phyloP scores from a whole-genome alignment of 2,329 filamentous ascomycete genomes.

The Trichocomaceae sp. region DNA sequence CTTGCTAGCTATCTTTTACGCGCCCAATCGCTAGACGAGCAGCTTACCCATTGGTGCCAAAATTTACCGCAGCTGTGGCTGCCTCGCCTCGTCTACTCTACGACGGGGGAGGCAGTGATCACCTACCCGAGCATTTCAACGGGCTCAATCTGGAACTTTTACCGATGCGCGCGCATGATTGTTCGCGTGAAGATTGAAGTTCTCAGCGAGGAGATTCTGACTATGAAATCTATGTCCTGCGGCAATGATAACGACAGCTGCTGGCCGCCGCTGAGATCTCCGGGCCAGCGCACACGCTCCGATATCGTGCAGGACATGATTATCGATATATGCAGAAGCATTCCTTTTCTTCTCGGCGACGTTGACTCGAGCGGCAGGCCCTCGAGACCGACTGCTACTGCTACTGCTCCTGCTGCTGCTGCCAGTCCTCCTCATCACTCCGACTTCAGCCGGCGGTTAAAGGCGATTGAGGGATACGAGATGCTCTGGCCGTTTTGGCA shows the following conservation, averaged over 20 bases:
- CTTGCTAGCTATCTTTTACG: constrained; percentile 22
- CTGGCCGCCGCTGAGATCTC: neutral
- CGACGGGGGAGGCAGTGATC: constrained; percentile 24
- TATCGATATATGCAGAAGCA: constrained; percentile 28
- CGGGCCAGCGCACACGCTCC: constrained; percentile 11
- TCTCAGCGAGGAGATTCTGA: constrained; percentile 14
- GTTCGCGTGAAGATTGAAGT: constrained; percentile 26
- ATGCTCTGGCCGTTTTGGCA: constrained; percentile 37
- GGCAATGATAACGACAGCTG: neutral
- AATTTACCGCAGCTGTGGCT: constrained; percentile 29
- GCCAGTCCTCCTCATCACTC: constrained; percentile 17
- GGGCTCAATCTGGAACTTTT: constrained; percentile 30
- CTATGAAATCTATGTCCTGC: neutral
- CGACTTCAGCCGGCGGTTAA: constrained; percentile 15
- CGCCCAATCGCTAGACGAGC: constrained; percentile 22
- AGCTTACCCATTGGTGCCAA: constrained; percentile 27
- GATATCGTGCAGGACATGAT: constrained; percentile 28
- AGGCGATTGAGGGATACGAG: constrained; percentile 27
- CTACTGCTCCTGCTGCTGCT: too few species aligned
- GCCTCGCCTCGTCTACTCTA: constrained; percentile 26
- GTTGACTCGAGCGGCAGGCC: constrained; percentile 27
- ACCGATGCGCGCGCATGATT: constrained; percentile 30
- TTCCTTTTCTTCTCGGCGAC: constrained; percentile 29
- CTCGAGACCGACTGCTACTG: neutral
- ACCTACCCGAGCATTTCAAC: constrained; percentile 27